phyloP scores from a whole-genome alignment of 768 basidiomycete species.

The Trametes maxima region DNA sequence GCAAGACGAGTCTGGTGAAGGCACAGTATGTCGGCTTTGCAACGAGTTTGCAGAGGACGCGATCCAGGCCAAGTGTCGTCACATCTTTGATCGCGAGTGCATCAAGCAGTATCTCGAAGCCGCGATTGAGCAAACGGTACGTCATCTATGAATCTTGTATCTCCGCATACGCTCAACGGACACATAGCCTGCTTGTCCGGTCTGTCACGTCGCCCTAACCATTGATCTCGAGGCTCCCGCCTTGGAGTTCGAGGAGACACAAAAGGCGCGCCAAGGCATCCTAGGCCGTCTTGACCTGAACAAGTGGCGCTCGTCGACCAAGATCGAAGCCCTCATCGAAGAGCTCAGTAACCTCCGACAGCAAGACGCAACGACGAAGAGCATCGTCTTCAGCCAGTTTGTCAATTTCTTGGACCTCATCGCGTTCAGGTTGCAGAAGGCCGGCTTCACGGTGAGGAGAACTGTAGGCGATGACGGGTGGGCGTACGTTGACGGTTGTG shows the following conservation, averaged over 20 bases:
- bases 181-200: slow-evolving; percentile 84
- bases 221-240: slow-evolving; percentile 97
- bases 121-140: slow-evolving; percentile 62
- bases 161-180: neutral
- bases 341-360: slow-evolving; percentile 83
- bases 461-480: neutral
- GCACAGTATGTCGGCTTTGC: slow-evolving; percentile 91
- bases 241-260: slow-evolving; percentile 73
- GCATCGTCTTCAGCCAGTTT: slow-evolving; percentile 96
- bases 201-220: slow-evolving; percentile 89
- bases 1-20: slow-evolving; percentile 66
- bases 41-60: slow-evolving; percentile 97
- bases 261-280: slow-evolving; percentile 78
- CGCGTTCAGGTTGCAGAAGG: slow-evolving; percentile 87
- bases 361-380: slow-evolving; percentile 91
- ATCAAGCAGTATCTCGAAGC: slow-evolving; percentile 90
- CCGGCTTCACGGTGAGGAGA: slow-evolving; percentile 79
- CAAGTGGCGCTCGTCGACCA: slow-evolving; percentile 93
- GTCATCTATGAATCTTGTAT: slow-evolving; percentile 28
- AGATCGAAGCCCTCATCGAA: slow-evolving; percentile 95
- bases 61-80: slow-evolving; percentile 89
- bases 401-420: slow-evolving; percentile 93
- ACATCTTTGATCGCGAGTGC: slow-evolving; percentile 96
- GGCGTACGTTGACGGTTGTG: neutral
- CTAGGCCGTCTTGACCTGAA: slow-evolving; percentile 87